Base-by-base conservation (phyloP, 768 basidiomycete species). In the Leccinum variicolor region DNA sequence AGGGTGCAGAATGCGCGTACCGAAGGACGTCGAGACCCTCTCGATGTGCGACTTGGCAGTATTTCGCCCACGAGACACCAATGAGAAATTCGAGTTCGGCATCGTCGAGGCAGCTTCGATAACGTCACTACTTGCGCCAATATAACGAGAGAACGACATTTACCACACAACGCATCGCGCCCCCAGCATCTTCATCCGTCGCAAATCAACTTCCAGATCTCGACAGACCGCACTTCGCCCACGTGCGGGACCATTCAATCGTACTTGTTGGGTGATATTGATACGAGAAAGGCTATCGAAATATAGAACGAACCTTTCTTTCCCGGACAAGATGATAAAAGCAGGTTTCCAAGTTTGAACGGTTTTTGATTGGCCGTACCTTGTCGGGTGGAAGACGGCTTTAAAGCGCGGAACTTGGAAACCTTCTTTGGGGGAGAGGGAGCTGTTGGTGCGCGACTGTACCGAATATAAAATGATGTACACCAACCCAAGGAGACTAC, bases 311-410 rank as follows among this genome's bases (percentile, higher is more conserved):
- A 29, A 87, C 89, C 87, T 80, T 97, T 94, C 74, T 98, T 98
- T 4, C 95, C 95, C 3, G 95, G 95, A 75, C 96, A 98, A 6
- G 91, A 94, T 6, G 90, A 93, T 31, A 98, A 72, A 52, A 88
- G 81, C 21, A 98, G 74, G 70, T 98, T 98, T n/a, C 95, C 95
- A 9, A 96, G 73, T 13, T 66, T 66, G 28, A 74, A 73, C 11
- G 62, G 58, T 25, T 68, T 64, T 33, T 59, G 55, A 25, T 51
- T 55, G 59, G 52, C 2, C 58, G 59, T 17, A 43, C 25, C 45
- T 53, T 52, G 51, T 54, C 46, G 53, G 51, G 59, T 46, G 31
- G 51, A 26, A 31, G 58, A 53, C 9, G 64, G 49, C 26, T 47
- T 64, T 11, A 61, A 49, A 10, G 48, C 3, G 17, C 62, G 61